Evolutionary conservation across 139 green algal species (phyloP).

Genomic region (Tetraselmis chui): DNA sequence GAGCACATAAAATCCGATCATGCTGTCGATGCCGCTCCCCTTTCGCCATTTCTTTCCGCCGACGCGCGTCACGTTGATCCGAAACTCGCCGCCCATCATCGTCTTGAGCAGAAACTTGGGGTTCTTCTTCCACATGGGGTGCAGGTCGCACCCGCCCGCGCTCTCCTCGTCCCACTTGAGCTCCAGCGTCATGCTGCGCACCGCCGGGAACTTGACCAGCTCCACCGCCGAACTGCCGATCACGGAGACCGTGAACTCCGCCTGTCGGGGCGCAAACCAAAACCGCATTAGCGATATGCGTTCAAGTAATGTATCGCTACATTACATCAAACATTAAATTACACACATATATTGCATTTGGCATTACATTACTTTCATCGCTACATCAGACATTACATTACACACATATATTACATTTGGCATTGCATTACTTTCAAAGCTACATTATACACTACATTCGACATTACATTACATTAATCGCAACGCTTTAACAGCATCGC

Average conservation of each 20-base stretch:
- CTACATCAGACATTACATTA: too few species aligned
- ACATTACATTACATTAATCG: too few species aligned
- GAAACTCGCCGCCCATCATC: constrained; percentile 6
- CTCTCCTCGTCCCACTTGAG: constrained; percentile 25
- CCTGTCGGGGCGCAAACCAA: not conserved
- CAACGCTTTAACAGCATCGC: too few species aligned
- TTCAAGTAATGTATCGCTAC: too few species aligned
- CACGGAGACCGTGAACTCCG: constrained; percentile 7
- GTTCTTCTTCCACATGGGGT: constrained; percentile 43
- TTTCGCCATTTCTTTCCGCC: not conserved
- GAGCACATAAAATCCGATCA: constrained; percentile 52
- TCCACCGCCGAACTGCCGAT: constrained; percentile 33
- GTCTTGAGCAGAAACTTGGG: constrained; percentile 34
- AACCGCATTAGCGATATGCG: too few species aligned
- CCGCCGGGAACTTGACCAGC: constrained; percentile 36
- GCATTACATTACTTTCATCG: too few species aligned
- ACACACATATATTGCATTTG: too few species aligned
- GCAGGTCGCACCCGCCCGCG: constrained; percentile 36
- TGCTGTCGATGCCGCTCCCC: constrained; percentile 37
- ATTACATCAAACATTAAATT: too few species aligned
- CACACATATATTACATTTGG: too few species aligned
- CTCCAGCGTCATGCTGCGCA: constrained; percentile 23
- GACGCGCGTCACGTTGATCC: constrained; percentile 17
- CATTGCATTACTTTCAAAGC: too few species aligned
- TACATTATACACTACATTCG: too few species aligned